Percentiles rank a stretch among this genome's conserved stretches.
phyloP scores from a whole-genome alignment of 495 filamentous ascomycete species.

The Aspergillus bertholletiae region DNA sequence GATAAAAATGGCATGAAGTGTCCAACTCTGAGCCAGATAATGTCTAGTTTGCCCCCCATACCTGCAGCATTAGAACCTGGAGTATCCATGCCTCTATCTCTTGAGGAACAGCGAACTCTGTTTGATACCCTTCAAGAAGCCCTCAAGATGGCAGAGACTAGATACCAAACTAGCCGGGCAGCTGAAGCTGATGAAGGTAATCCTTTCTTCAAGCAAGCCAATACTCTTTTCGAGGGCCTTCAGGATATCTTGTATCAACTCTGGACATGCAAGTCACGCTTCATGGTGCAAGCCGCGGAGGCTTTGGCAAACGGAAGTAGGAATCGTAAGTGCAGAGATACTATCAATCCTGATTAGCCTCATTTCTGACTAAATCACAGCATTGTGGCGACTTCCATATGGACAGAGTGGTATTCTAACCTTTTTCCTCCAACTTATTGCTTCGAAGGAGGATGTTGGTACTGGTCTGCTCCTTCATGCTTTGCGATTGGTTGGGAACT shows the following conservation, averaged over 20 bases:
- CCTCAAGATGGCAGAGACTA: constrained; percentile 20
- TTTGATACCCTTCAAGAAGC: constrained; percentile 22
- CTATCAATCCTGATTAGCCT: not conserved
- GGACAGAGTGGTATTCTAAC: constrained; percentile 66
- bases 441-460: constrained; percentile 32
- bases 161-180: constrained; percentile 13
- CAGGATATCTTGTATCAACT: constrained; percentile 28
- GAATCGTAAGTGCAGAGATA: constrained; percentile 51
- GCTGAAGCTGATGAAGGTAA: constrained; percentile 21
- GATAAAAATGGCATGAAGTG: not conserved
- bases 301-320: constrained; percentile 64
- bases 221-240: constrained; percentile 24
- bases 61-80: not conserved
- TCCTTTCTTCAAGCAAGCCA: constrained; percentile 25
- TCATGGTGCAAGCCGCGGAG: constrained; percentile 52
- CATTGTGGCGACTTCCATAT: constrained; percentile 58
- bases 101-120: constrained; percentile 27
- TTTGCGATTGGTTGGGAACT: constrained; percentile 71
- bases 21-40: not conserved
- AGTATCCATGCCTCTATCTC: not conserved
- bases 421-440: constrained; percentile 59
- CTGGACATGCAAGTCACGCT: constrained; percentile 34
- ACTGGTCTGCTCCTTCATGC: constrained; percentile 46
- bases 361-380: constrained; percentile 31
- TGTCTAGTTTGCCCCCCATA: not conserved